Conservation (phyloP, 164 flowering plant species). For the Cinnamomum chago region DNA sequence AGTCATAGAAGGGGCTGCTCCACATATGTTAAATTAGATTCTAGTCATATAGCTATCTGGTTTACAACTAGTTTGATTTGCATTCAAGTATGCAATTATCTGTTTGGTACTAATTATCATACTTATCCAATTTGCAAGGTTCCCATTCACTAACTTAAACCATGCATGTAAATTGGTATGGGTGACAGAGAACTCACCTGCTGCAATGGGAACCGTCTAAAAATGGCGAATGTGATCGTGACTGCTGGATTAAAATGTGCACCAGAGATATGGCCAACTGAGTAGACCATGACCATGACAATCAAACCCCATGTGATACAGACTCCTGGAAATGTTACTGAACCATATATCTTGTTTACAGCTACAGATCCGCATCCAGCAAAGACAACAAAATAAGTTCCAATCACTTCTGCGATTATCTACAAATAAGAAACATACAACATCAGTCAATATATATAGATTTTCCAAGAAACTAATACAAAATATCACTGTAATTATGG, state of each 20-base stretch:
- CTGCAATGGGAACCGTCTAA: constrained; percentile 48
- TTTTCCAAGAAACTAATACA: not conserved
- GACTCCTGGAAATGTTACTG: constrained; percentile 47
- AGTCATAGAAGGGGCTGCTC: too few species aligned
- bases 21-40: too few species aligned
- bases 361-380: constrained; percentile 53
- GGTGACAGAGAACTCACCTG: constrained; percentile 27
- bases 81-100: too few species aligned
- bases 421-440: constrained; percentile 5
- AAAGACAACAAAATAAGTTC: constrained; percentile 55
- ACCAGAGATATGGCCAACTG: constrained; percentile 57
- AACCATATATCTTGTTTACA: constrained; percentile 35
- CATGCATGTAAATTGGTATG: too few species aligned
- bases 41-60: too few species aligned
- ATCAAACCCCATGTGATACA: constrained; percentile 54
- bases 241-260: constrained; percentile 63
- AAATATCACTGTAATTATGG: not conserved
- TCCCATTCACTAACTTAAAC: too few species aligned
- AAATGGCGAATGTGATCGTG: constrained; percentile 54
- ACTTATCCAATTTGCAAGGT: too few species aligned
- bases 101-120: too few species aligned
- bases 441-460: too few species aligned
- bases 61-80: too few species aligned
- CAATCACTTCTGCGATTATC: constrained; percentile 56
- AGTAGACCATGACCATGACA: constrained; percentile 56